Conservation (phyloP, 441 rosid species). For the Hura crepitans region DNA sequence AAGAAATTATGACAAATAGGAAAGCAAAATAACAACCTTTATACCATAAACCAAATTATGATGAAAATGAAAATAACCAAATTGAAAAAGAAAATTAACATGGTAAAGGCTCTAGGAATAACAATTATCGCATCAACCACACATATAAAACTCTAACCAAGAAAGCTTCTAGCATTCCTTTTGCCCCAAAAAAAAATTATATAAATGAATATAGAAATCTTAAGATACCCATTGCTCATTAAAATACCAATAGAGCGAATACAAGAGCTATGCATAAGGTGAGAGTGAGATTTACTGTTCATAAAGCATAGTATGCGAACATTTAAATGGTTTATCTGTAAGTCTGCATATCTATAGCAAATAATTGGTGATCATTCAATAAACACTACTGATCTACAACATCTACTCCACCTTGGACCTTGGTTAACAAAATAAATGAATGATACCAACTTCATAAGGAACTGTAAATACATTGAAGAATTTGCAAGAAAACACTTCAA, state of each 20-base stretch:
- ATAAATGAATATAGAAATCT: no score
- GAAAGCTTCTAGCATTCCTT: neutral
- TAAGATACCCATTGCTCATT: neutral
- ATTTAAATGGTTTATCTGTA: neutral
- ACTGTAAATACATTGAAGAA: neutral
- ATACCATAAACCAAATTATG: neutral
- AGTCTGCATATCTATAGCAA: neutral
- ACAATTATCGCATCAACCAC: neutral
- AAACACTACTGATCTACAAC: neutral
- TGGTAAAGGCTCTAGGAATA: neutral
- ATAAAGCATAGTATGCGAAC: no score
- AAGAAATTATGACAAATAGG: no score
- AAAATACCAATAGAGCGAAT: neutral
- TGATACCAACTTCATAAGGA: neutral
- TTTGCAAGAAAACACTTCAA: neutral
- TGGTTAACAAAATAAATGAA: neutral
- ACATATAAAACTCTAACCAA: neutral
- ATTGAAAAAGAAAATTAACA: neutral
- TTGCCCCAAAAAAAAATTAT: neutral
- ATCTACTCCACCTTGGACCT: neutral
- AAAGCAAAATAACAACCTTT: no score
- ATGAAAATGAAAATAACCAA: neutral
- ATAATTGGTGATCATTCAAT: neutral
- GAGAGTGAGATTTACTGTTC: no score
- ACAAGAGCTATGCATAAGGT: neutral